Evolutionary conservation across 78 protist species (phyloP).

Genomic region (Guillardia theta): DNA sequence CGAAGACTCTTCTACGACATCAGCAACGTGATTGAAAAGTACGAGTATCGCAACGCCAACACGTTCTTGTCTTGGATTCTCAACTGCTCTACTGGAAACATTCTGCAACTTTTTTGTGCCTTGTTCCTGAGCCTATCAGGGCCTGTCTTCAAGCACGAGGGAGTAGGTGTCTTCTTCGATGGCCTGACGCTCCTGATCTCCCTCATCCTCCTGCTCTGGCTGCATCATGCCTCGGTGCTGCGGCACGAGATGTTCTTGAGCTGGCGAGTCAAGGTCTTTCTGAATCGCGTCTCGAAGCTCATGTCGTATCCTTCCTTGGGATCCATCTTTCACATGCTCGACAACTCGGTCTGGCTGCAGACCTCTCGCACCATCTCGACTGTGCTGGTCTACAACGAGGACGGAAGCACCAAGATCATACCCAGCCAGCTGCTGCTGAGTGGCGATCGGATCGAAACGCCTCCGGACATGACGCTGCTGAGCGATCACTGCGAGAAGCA

Average conservation of each 20-base stretch:
- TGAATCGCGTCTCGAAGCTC: not conserved
- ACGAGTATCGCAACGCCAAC: too few species aligned
- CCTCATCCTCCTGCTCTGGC: not conserved
- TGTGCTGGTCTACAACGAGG: not conserved
- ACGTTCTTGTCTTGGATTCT: too few species aligned
- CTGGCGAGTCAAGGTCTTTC: not conserved
- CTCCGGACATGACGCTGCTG: not conserved
- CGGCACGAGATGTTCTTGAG: not conserved
- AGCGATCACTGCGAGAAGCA: not conserved
- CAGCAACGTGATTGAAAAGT: too few species aligned
- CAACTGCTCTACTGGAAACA: not conserved
- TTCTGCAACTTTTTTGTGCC: not conserved
- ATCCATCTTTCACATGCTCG: not conserved
- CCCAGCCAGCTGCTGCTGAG: not conserved
- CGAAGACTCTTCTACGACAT: too few species aligned
- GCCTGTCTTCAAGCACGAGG: not conserved
- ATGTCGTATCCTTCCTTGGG: not conserved
- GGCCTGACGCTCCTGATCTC: not conserved
- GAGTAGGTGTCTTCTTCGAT: not conserved
- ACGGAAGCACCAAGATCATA: not conserved
- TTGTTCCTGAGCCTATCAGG: not conserved
- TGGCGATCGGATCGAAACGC: not conserved
- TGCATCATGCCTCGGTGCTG: not conserved
- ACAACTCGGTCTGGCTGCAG: not conserved
- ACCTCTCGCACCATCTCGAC: not conserved